Evolutionary conservation across 345 rosid genomes (phyloP).

Genomic region (Brassica incana): DNA sequence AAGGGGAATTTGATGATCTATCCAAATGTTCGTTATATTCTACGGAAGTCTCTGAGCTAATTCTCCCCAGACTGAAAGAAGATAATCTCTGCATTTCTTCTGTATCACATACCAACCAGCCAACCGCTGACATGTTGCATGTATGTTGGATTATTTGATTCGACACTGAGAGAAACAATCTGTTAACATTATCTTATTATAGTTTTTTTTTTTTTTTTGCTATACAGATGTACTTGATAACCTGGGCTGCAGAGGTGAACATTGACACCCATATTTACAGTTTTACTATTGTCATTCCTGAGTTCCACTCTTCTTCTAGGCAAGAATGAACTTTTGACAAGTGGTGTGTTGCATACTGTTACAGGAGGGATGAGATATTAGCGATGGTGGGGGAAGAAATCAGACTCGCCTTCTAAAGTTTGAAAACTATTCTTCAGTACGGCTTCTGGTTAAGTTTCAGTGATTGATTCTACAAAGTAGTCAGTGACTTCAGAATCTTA

Average conservation of each 20-base stretch:
- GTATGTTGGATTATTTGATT: conserved; percentile 33
- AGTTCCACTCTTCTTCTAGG: background rate
- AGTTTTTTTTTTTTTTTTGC: background rate
- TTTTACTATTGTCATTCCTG: background rate
- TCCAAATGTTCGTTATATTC: conserved; percentile 52
- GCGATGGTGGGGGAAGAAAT: conserved; percentile 64
- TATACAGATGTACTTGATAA: conserved; percentile 65
- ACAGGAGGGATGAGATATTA: conserved; percentile 71
- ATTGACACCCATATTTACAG: conserved; percentile 41
- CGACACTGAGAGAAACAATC: background rate
- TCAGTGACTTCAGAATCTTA: background rate
- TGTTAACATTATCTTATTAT: background rate
- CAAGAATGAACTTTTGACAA: background rate
- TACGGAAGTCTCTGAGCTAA: conserved; percentile 47
- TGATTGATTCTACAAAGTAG: background rate
- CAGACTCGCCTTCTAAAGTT: conserved; percentile 42
- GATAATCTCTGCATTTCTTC: conserved; percentile 35
- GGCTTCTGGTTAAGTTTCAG: background rate
- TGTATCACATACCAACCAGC: conserved; percentile 40
- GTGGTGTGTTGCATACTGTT: background rate
- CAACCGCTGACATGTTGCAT: conserved; percentile 59
- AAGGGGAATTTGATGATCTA: conserved; percentile 69
- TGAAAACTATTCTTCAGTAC: background rate
- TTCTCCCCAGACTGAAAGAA: conserved; percentile 52
- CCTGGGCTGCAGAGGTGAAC: conserved; percentile 86